Evolutionary conservation across 352 stramenopile species (phyloP).

Genomic region (Phytophthora syringae): DNA sequence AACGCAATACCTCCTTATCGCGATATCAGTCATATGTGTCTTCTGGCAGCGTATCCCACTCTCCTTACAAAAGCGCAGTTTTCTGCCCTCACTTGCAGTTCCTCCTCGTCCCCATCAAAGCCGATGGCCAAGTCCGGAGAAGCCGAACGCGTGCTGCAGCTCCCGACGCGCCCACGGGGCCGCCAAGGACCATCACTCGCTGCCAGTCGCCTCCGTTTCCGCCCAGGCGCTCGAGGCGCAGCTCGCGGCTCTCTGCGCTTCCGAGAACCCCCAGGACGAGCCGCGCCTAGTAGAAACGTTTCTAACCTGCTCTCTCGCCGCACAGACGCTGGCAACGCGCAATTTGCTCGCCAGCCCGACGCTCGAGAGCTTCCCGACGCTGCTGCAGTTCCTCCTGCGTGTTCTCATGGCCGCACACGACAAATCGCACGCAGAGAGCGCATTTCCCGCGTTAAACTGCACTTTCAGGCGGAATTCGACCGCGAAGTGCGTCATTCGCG

Average conservation of each 20-base stretch:
- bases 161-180: no score
- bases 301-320: conserved; percentile 37
- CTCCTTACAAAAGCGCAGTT: no score
- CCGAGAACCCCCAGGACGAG: conserved; percentile 9
- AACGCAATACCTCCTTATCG: conserved; percentile 7
- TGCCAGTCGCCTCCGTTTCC: no score
- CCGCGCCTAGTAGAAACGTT: conserved; percentile 48
- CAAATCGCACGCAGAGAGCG: conserved; percentile 24
- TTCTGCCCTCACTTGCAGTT: conserved; percentile 16
- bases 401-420: conserved; percentile 63
- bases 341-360: conserved; percentile 27
- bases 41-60: no score
- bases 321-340: conserved; percentile 51
- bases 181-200: no score
- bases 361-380: conserved; percentile 42
- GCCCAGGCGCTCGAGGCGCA: conserved; percentile 62
- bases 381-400: conserved; percentile 75
- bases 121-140: conserved; percentile 38
- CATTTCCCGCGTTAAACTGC: conserved; percentile 1
- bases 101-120: conserved; percentile 14
- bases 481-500: conserved; percentile 41
- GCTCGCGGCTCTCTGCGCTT: conserved; percentile 51
- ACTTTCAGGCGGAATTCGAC: conserved; percentile 43
- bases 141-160: conserved; percentile 12
- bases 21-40: neutral